These are phyloP conservation scores for Taxawa tesnikishii DNA, from an alignment of 2,329 filamentous ascomycete genomes.

Conservation along the genomic window DNA sequence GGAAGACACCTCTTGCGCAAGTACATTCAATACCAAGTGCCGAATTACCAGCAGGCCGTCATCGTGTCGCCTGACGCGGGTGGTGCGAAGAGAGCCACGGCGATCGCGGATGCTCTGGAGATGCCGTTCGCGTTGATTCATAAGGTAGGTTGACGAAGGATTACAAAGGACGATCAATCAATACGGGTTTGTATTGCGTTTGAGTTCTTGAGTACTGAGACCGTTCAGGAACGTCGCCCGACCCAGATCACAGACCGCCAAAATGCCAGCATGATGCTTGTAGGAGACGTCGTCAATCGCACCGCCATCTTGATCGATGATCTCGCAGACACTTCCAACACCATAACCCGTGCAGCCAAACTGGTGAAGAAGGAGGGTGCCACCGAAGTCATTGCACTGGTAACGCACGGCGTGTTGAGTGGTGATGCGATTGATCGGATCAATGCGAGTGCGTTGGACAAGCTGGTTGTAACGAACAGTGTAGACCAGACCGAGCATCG, in stretches of 20 bases:
- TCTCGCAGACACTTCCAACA: slow-evolving; percentile 90
- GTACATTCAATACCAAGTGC: slow-evolving; percentile 68
- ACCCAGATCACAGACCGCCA: slow-evolving; percentile 77
- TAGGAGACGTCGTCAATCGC: slow-evolving; percentile 70
- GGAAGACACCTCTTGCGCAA: slow-evolving; percentile 60
- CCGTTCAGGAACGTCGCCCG: slow-evolving; percentile 79
- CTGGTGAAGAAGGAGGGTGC: slow-evolving; percentile 89
- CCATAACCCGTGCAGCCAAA: slow-evolving; percentile 90
- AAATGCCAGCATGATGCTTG: slow-evolving; percentile 81
- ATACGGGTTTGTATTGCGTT: too few relatives aligned
- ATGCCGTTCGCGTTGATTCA: slow-evolving; percentile 97
- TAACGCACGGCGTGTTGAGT: slow-evolving; percentile 91
- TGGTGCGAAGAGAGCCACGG: slow-evolving; percentile 88
- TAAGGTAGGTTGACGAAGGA: slow-evolving; percentile 51
- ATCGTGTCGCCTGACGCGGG: slow-evolving; percentile 95
- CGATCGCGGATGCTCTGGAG: slow-evolving; percentile 83
- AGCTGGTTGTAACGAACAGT: slow-evolving; percentile 89
- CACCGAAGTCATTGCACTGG: slow-evolving; percentile 76
- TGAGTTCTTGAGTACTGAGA: too few relatives aligned
- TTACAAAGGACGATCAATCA: background rate
- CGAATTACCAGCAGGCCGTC: slow-evolving; percentile 73
- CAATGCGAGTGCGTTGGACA: slow-evolving; percentile 85
- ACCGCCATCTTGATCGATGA: slow-evolving; percentile 90
- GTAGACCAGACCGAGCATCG: slow-evolving; percentile 80
- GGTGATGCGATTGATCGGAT: slow-evolving; percentile 91